phyloP scores from a whole-genome alignment of 1,139 yeast genomes.

The Maudiozyma humilis region DNA sequence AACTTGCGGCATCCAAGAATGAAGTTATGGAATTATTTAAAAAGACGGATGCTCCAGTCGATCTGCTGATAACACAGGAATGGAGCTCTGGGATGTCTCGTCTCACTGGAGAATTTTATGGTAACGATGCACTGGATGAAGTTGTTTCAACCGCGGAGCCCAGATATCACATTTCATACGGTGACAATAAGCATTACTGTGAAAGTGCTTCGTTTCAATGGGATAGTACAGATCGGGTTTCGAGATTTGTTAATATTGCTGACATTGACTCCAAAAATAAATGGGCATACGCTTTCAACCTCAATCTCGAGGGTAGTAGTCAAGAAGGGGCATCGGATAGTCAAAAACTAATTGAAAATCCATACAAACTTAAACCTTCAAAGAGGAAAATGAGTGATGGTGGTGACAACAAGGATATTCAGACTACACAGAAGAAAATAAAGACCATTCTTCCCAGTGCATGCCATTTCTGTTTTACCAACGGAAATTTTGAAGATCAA shows the following conservation, averaged over 20 bases:
- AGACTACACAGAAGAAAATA: conserved; percentile 20
- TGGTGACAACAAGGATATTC: not conserved
- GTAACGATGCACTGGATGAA: conserved; percentile 38
- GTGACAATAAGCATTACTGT: conserved; percentile 40
- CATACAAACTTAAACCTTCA: conserved; percentile 25
- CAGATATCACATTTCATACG: conserved; percentile 58
- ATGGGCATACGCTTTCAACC: conserved; percentile 69
- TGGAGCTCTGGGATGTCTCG: conserved; percentile 53
- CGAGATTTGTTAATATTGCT: conserved; percentile 60
- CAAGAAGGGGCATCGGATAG: conserved; percentile 5
- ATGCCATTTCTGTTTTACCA: conserved; percentile 81
- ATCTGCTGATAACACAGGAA: conserved; percentile 48
- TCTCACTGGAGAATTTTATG: conserved; percentile 29
- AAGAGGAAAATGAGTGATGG: conserved; percentile 9
- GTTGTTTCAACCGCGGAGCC: conserved; percentile 44
- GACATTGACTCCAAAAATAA: conserved; percentile 46
- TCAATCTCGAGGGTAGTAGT: conserved; percentile 25
- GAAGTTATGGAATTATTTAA: conserved; percentile 19
- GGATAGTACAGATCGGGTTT: conserved; percentile 33
- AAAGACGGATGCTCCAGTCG: conserved; percentile 31
- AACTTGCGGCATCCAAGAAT: conserved; percentile 17
- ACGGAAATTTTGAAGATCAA: conserved; percentile 70
- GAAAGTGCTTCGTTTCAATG: conserved; percentile 57
- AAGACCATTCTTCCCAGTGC: conserved; percentile 44
- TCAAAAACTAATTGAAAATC: conserved; percentile 33